phyloP scores from a whole-genome alignment of 306 rosid species.

The Lupinus albus region DNA sequence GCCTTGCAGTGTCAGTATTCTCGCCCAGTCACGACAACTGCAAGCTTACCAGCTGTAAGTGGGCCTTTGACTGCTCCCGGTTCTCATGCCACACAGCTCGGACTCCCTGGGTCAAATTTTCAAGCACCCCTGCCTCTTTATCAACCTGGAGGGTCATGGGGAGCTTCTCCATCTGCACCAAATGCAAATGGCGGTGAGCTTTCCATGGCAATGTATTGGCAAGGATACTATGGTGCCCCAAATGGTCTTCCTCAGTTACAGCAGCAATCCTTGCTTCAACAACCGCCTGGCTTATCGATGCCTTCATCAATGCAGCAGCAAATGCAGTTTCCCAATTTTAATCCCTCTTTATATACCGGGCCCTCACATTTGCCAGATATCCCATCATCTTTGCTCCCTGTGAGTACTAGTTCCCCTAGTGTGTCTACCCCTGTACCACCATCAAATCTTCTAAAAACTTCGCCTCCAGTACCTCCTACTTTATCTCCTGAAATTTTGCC shows the following conservation, averaged over 20 bases:
- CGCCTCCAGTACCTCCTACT: conserved; percentile 51
- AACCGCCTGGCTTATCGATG: conserved; percentile 82
- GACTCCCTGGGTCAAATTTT: conserved; percentile 71
- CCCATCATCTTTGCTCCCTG: conserved; percentile 57
- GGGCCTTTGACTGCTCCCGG: conserved; percentile 65
- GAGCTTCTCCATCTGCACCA: conserved; percentile 73
- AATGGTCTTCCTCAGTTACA: conserved; percentile 83
- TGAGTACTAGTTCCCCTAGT: conserved; percentile 49
- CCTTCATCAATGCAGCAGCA: conserved; percentile 83
- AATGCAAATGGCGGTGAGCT: conserved; percentile 71
- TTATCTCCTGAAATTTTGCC: conserved; percentile 59
- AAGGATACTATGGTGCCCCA: conserved; percentile 88
- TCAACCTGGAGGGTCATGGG: conserved; percentile 96
- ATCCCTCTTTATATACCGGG: conserved; percentile 58
- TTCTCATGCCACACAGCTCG: conserved; percentile 63
- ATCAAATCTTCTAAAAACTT: conserved; percentile 43
- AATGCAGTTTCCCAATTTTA: conserved; percentile 73
- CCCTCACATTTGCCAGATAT: conserved; percentile 64
- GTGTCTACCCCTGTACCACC: conserved; percentile 48
- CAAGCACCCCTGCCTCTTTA: conserved; percentile 78
- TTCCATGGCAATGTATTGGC: conserved; percentile 92
- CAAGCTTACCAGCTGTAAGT: conserved; percentile 69
- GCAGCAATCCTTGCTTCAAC: conserved; percentile 79
- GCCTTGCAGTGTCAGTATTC: conserved; percentile 84
- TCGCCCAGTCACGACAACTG: conserved; percentile 58